Evolutionary conservation across 306 rosid genomes (phyloP), one percentile per base, ranked within the genome.

Genomic region (Prunus campanulata): DNA sequence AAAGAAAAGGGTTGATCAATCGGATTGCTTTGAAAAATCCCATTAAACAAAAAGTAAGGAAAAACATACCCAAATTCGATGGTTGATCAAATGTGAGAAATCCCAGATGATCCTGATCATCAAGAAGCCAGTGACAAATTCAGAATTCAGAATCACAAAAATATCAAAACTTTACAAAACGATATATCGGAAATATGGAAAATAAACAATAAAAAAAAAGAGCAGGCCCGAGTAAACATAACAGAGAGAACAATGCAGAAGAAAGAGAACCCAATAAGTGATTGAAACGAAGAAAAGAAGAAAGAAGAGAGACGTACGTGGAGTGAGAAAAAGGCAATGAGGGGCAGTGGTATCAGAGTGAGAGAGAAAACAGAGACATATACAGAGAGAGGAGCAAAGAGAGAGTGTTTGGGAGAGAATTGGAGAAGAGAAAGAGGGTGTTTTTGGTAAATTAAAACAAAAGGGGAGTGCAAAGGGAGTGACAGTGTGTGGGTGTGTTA

Each of bases 41-140:
- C 62, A 72, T 60, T 27, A 78, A 22, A 64, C 11, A 19, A 62
- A 75, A 49, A 55, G 9, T 16, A 22, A 39, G 48, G 22, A 61
- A 49, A 51, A 64, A 79, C 71, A 51, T 52, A 74, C 52, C 65
- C n/a, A 57, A 68, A 83, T 42, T 56, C 32, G 49, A 75, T 51
- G 15, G 66, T 55, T 62, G 54, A 73, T 61, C 61, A 76, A 57
- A 71, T 69, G 76, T 32, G 29, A 27, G 12, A 66, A 74, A 78
- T 44, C 68, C 85, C 78, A 60, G 68, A 29, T 47, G 49, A 12
- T 27, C 76, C 52, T 70, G 87, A 76, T 76, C 73, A 29, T 66
- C 72, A 50, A 70, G 35, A 75, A 52, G n/a, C 79, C 44, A 39
- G 44, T 39, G 9, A 2, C 60, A 75, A 78, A 74, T 69, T 66